Conservation (phyloP, 2,329 filamentous ascomycete species). For the Teratosphaeria gauchensis region DNA sequence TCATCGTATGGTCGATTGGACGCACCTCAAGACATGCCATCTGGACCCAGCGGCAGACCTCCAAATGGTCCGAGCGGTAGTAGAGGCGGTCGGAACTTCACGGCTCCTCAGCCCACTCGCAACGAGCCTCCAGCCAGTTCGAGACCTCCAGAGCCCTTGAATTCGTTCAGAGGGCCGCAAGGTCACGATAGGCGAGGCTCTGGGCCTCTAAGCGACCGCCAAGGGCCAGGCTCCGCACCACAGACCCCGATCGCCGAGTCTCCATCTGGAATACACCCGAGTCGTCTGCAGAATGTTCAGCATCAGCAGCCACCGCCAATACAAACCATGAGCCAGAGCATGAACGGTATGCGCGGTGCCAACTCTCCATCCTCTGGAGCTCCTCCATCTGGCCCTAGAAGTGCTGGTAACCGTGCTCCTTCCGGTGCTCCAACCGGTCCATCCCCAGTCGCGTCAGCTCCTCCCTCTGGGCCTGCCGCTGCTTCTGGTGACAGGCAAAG, state of each 20-base stretch:
- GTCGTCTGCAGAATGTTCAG: conserved; percentile 15
- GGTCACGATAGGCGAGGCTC: conserved; percentile 9
- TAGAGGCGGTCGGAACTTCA: conserved; percentile 31
- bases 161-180: conserved; percentile 7
- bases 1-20: conserved; percentile 41
- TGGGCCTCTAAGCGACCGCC: conserved; percentile 12
- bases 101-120: conserved; percentile 15
- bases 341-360: conserved; percentile 13
- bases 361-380: conserved; percentile 18
- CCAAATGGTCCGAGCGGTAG: conserved; percentile 27
- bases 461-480: conserved; percentile 22
- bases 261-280: conserved; percentile 20
- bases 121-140: conserved; percentile 9
- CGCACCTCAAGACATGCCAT: conserved; percentile 41
- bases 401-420: conserved; percentile 11
- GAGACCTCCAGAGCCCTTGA: conserved; percentile 2
- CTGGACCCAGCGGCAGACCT: conserved; percentile 40
- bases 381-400: conserved; percentile 21
- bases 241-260: conserved; percentile 17
- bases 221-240: conserved; percentile 12
- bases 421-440: conserved; percentile 21
- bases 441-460: conserved; percentile 13
- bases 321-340: conserved; percentile 14
- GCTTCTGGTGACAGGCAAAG: conserved; percentile 12
- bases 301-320: conserved; percentile 15